Evolutionary conservation across 805 yeast genomes (phyloP).

Genomic region (Yarrowia divulgata): DNA sequence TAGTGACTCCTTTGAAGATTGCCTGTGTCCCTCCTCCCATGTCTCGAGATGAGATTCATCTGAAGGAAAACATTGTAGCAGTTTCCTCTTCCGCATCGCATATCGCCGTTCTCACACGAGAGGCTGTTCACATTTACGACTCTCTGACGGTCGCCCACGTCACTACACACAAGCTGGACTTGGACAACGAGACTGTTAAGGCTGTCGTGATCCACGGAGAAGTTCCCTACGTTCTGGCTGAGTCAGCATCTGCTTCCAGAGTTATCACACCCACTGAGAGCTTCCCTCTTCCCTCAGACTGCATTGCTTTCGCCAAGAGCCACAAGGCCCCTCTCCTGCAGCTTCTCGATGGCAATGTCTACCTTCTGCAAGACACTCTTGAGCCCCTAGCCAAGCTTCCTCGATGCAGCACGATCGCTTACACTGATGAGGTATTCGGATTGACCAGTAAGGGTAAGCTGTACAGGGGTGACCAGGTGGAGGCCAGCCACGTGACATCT

Average conservation of each 20-base stretch:
- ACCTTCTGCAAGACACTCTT: slow-evolving; percentile 17
- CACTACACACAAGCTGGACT: slow-evolving; percentile 15
- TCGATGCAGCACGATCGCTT: slow-evolving; percentile 60
- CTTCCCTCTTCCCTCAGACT: slow-evolving; percentile 21
- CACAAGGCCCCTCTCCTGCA: slow-evolving; percentile 27
- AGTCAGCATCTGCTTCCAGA: slow-evolving; percentile 42
- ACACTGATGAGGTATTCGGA: slow-evolving; percentile 62
- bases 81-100: slow-evolving; percentile 62
- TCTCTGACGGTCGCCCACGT: slow-evolving; percentile 18
- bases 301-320: slow-evolving; percentile 33
- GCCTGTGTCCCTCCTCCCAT: slow-evolving; percentile 98
- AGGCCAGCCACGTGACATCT: slow-evolving; percentile 83
- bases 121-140: slow-evolving; percentile 22
- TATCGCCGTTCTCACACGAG: slow-evolving; percentile 52
- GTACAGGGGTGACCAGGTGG: slow-evolving; percentile 63
- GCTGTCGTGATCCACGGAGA: slow-evolving; percentile 61
- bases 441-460: slow-evolving; percentile 77
- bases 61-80: slow-evolving; percentile 66
- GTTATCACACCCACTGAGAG: slow-evolving; percentile 8
- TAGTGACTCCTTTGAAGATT: slow-evolving; percentile 79
- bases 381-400: slow-evolving; percentile 63
- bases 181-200: slow-evolving; percentile 27
- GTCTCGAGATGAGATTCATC: slow-evolving; percentile 69
- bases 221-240: slow-evolving; percentile 61
- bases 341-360: slow-evolving; percentile 26